Base-by-base conservation (phyloP, 225 moss, liverwort and hornwort species). In the Ulota crispa region DNA sequence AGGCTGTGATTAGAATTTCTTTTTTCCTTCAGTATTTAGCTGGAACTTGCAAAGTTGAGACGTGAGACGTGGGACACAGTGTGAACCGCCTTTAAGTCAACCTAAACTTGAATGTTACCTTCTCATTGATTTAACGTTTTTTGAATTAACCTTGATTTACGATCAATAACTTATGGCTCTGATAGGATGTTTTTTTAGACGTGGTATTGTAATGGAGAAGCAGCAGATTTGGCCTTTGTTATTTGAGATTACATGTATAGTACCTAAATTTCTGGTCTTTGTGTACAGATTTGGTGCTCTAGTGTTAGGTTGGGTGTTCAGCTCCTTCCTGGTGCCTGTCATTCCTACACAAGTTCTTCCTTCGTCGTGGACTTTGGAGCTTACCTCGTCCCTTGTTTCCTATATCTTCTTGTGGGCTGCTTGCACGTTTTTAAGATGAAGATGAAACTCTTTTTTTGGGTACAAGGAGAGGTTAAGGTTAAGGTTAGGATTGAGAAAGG, bases 341-440 rank as follows among this genome's bases (percentile, higher is more conserved):
- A 82, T 98, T 52, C 95, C 97, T 16, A 89, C 94, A 72, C 88
- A 91, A 78, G 88, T 95, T 63, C 85, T 93, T 67, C 95, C 97
- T 50, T 78, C 88, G 32, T 94, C 92, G 32, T 98, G 93, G 88
- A 98, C 92, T 43, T 71, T 95, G 30, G 97, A 98, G 83, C 92
- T 95, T 20, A 94, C 91, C 52, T 95, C 95, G n/a, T 89, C 95
- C 24, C 85, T 98, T 41, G 83, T 94, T 79, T 95, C 95, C 64
- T 93, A 94, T 65, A 68, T 94, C 39, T 92, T 94, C 82, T 69
- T 98, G 72, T 98, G 93, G 92, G 84, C 86, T 79, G 90, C 92
- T 54, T 95, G 95, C 92, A 89, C 97, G 77, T 95, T 93, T 88
- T 93, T 98, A 80, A 98, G 94, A 75, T 98, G 86, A 83, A 80